Base-by-base conservation (phyloP, 306 rosid species). In the Heteromeles arbutifolia region DNA sequence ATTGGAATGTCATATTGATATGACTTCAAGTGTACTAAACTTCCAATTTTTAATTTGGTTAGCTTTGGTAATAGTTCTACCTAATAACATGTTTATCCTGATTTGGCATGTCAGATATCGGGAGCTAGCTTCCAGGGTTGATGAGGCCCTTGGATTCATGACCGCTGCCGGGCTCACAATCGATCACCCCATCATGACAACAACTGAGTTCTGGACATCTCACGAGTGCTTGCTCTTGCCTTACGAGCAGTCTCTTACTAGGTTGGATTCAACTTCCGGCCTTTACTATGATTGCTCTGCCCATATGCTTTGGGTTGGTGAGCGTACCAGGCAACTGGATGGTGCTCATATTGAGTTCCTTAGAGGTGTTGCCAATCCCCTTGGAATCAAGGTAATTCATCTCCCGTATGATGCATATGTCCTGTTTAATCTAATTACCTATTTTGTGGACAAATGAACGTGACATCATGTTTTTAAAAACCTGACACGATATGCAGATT, bases 121-220 rank as follows among this genome's bases (percentile, higher is more conserved):
- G 17, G 99, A 95, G 73, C 93, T 95, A 11, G 99, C 97, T 80
- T 72, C 84, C 85, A 88, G 99, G 48, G 99, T 95, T 19, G 99
- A 95, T 64, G 99, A 95, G 92, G 99, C 99, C 71, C 99, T 95
- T 74, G 99, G 99, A 68, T 95, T 95, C 86, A 95, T 95, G 99
- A 88, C 92, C 72, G 99, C 97, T 7, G 97, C 99, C 22, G 99
- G 99, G 45, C 97, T 95, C 78, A 95, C 99, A 0, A 88, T 87
- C 67, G 99, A 90, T 75, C 99, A 95, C 82, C 97, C 99, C 18
- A 90, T 95, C 68, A 95, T 95, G 97, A 92, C 83, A 64, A 90
- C 99, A 75, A 95, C 99, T 1, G 97, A 95, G 56, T 95, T 95
- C 83, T 95, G 97, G 99, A 95, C 99, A 28, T 95, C 99, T 34